phyloP scores from a whole-genome alignment of 306 rosid species.

The Lathyrus sativus region DNA sequence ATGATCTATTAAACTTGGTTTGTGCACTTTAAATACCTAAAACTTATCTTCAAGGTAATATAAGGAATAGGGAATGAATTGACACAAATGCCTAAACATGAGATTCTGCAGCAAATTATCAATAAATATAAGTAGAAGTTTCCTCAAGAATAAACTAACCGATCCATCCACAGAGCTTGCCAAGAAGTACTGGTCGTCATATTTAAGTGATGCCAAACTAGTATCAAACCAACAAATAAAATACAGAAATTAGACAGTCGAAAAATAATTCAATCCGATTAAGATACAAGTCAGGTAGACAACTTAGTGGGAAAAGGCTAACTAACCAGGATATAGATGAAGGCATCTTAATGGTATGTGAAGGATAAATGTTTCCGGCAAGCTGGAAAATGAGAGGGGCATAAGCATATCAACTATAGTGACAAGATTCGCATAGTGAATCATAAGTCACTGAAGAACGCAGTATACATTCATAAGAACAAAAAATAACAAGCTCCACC shows the following conservation, averaged over 20 bases:
- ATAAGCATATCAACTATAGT: constrained; percentile 34
- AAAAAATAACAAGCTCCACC: constrained; percentile 8
- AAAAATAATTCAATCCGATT: constrained; percentile 18
- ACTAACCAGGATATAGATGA: constrained; percentile 80
- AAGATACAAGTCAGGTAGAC: constrained; percentile 21
- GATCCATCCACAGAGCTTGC: constrained; percentile 98
- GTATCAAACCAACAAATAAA: constrained; percentile 36
- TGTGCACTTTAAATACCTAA: not conserved
- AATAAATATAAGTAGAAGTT: constrained; percentile 9
- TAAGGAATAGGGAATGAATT: constrained; percentile 10
- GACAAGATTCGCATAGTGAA: constrained; percentile 8
- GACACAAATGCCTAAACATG: constrained; percentile 18
- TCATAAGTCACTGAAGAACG: constrained; percentile 6
- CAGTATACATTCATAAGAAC: not conserved
- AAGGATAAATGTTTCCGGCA: constrained; percentile 60
- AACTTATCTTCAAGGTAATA: not conserved
- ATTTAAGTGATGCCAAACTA: constrained; percentile 80
- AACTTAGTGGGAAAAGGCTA: constrained; percentile 16
- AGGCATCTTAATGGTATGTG: constrained; percentile 69
- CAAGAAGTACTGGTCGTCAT: constrained; percentile 79
- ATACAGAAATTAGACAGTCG: constrained; percentile 24
- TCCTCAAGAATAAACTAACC: constrained; percentile 54
- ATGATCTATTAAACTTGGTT: constrained; percentile 8
- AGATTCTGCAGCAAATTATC: constrained; percentile 18
- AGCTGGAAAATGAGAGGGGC: constrained; percentile 51